Conservation (phyloP, 768 basidiomycete species). For the Sutorius australiensis region DNA sequence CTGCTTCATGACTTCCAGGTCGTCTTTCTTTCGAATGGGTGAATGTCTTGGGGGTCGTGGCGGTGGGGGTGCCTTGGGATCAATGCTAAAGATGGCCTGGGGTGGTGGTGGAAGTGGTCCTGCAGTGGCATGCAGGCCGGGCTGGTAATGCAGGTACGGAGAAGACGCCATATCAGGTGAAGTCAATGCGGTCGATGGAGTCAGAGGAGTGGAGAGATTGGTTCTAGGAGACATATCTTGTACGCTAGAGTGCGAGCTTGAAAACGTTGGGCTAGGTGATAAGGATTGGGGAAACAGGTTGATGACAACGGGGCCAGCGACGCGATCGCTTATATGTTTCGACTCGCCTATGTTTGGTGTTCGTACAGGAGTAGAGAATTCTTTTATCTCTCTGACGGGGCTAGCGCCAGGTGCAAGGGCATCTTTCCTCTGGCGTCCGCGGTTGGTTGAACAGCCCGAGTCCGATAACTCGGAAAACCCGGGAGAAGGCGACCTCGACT, state of each 20-base stretch:
- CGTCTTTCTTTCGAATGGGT: constrained; percentile 45
- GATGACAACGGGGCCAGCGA: constrained; percentile 60
- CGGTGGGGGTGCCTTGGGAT: constrained; percentile 45
- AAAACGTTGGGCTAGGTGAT: constrained; percentile 24
- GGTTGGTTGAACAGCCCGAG: constrained; percentile 27
- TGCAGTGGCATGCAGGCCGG: constrained; percentile 66
- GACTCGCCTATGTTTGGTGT: constrained; percentile 63
- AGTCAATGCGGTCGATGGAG: constrained; percentile 25
- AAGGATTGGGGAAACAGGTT: constrained; percentile 39
- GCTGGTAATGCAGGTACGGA: constrained; percentile 58
- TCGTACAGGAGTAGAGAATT: constrained; percentile 32
- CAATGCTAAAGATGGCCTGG: constrained; percentile 48
- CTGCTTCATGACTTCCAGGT: constrained; percentile 57
- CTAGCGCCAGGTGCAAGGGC: constrained; percentile 31
- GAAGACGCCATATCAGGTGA: constrained; percentile 31
- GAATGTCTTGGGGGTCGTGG: constrained; percentile 64
- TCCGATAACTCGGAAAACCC: constrained; percentile 30
- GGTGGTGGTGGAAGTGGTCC: constrained; percentile 73
- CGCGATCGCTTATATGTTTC: constrained; percentile 56
- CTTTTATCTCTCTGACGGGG: constrained; percentile 27
- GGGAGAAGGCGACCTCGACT: constrained; percentile 33
- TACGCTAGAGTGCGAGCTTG: constrained; percentile 26
- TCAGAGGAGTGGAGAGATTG: constrained; percentile 21
- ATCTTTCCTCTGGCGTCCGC: constrained; percentile 32
- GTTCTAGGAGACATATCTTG: constrained; percentile 31